phyloP scores from a whole-genome alignment of 2,329 filamentous ascomycete species.

The Pestalotiopsis sp. region DNA sequence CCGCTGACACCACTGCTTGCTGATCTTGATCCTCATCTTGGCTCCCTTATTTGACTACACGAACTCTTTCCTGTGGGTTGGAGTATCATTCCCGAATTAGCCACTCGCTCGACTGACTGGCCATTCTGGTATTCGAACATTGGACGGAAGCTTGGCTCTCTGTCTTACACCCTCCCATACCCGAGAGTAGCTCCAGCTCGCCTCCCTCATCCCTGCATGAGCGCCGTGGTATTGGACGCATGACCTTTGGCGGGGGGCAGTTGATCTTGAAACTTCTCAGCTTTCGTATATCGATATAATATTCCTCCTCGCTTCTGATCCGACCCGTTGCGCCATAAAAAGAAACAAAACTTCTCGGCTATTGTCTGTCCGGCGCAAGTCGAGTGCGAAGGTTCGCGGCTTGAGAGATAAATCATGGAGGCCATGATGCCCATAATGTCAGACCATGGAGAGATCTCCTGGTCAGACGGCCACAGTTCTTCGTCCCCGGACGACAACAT shows the following conservation, averaged over 20 bases:
- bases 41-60: conserved; percentile 16
- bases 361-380: not conserved
- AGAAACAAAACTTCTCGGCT: not conserved
- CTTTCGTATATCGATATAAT: not conserved
- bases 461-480: conserved; percentile 49
- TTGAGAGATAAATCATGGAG: conserved; percentile 51
- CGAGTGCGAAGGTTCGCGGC: conserved; percentile 31
- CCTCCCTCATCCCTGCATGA: conserved; percentile 24
- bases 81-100: conserved; percentile 14
- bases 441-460: conserved; percentile 45
- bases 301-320: not conserved
- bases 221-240: conserved; percentile 23
- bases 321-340: not conserved
- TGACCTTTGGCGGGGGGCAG: conserved; percentile 23
- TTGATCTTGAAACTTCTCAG: conserved; percentile 22
- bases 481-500: conserved; percentile 43
- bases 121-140: conserved; percentile 21
- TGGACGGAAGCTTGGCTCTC: not conserved
- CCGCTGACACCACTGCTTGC: conserved; percentile 25
- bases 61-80: not conserved
- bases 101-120: conserved; percentile 20
- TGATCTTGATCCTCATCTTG: conserved; percentile 30
- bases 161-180: conserved; percentile 11
- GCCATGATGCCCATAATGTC: conserved; percentile 42
- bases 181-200: conserved; percentile 23